These are phyloP conservation scores for Kazachstania psychrophila DNA, from an alignment of 805 yeast species.

Conservation along the genomic window DNA sequence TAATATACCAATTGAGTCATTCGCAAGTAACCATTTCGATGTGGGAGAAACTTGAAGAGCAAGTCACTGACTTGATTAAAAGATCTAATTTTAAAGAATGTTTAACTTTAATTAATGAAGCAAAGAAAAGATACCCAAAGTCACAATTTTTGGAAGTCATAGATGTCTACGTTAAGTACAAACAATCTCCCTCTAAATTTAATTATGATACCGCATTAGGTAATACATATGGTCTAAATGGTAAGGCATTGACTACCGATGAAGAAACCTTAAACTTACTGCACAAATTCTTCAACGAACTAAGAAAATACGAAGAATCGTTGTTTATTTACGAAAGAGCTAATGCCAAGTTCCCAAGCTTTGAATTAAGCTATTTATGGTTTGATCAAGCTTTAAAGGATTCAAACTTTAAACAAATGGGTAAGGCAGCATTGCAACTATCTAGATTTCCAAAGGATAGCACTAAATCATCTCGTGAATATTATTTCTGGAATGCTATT, in stretches of 20 bases:
- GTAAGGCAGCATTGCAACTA: constrained; percentile 40
- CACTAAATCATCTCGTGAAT: constrained; percentile 23
- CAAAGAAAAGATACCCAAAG: constrained; percentile 48
- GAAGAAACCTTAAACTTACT: constrained; percentile 42
- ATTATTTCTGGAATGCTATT: constrained; percentile 49
- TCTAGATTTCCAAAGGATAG: constrained; percentile 18
- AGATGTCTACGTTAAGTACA: constrained; percentile 25
- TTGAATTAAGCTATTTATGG: constrained; percentile 45
- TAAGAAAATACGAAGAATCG: constrained; percentile 35
- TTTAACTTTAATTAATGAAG: constrained; percentile 34
- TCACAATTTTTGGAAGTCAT: constrained; percentile 40
- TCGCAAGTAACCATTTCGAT: too few relatives aligned
- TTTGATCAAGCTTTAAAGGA: constrained; percentile 41
- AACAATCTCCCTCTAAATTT: constrained; percentile 24
- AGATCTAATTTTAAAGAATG: constrained; percentile 45
- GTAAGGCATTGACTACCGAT: constrained; percentile 35
- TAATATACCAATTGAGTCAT: too few relatives aligned
- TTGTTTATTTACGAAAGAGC: constrained; percentile 47
- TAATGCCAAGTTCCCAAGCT: constrained; percentile 46
- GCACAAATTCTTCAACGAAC: constrained; percentile 35
- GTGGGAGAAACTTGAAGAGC: constrained; percentile 24
- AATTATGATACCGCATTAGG: constrained; percentile 25
- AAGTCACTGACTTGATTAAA: constrained; percentile 38
- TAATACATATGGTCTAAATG: constrained; percentile 21
- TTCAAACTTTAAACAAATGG: constrained; percentile 43